phyloP scores from a whole-genome alignment of 2,329 filamentous ascomycete genomes.

The Ophiobolus disseminans region DNA sequence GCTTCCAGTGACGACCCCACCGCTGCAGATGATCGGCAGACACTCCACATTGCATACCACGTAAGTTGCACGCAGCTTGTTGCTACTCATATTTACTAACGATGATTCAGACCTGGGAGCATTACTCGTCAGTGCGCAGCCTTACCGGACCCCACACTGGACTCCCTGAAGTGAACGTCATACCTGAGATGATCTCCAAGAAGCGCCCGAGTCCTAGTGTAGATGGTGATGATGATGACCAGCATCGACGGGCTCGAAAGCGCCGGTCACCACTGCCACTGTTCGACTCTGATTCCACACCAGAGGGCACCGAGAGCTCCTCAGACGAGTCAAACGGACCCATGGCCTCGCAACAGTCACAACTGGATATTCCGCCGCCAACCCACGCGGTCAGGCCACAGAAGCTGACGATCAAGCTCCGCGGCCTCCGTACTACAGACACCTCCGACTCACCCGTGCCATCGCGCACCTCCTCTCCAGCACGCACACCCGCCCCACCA shows the following conservation, averaged over 20 bases:
- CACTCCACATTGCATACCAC: conserved; percentile 68
- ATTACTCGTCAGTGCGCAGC: conserved; percentile 72
- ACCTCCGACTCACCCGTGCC: conserved; percentile 21
- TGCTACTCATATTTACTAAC: conserved; percentile 22
- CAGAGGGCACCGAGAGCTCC: conserved; percentile 45
- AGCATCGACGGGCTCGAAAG: conserved; percentile 59
- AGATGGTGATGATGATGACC: conserved; percentile 60
- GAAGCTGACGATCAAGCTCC: conserved; percentile 43
- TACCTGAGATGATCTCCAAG: conserved; percentile 40
- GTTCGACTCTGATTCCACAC: conserved; percentile 51
- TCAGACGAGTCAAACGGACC: conserved; percentile 44
- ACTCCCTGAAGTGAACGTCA: conserved; percentile 55
- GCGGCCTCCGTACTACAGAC: conserved; percentile 39
- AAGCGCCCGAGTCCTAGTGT: conserved; percentile 60
- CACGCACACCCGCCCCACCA: conserved; percentile 13
- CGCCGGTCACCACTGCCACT: conserved; percentile 57
- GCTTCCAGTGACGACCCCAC: conserved; percentile 34
- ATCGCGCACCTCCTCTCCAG: conserved; percentile 26
- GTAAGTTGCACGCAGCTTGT: conserved; percentile 52
- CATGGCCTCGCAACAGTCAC: conserved; percentile 34
- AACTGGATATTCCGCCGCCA: conserved; percentile 25
- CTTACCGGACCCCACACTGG: conserved; percentile 65
- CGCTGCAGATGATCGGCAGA: conserved; percentile 42
- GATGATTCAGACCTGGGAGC: conserved; percentile 63
- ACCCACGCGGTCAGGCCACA: conserved; percentile 29